A percentile compares a stretch with the other conserved stretches of the same genome.
Evolutionary conservation across 202 grass and related monocot genomes (phyloP).

Genomic region (Digitaria exilis): DNA sequence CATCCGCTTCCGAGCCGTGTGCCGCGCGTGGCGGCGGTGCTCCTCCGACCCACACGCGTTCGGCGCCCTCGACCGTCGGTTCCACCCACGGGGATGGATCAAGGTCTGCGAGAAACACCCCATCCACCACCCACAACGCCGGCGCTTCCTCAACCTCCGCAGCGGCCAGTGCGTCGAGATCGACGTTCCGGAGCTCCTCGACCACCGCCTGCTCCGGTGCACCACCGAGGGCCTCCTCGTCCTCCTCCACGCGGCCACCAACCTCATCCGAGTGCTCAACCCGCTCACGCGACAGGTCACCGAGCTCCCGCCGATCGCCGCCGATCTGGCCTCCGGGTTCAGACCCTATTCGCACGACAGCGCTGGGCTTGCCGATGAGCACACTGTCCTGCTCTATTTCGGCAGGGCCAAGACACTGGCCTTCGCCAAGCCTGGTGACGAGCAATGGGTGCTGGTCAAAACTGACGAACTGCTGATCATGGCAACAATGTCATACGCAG

Average conservation of each 20-base stretch:
- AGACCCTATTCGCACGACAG: no score
- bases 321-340: no score
- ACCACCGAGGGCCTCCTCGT: not conserved
- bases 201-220: not conserved
- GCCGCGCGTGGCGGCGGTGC: no score
- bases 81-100: no score
- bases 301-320: not conserved
- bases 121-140: no score
- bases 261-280: not conserved
- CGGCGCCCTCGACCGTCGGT: no score
- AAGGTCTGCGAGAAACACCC: no score
- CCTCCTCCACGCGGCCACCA: not conserved
- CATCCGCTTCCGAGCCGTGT: no score
- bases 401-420: not conserved
- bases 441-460: not conserved
- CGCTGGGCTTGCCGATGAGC: not conserved
- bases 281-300: not conserved
- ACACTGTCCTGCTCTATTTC: not conserved
- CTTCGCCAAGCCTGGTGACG: not conserved
- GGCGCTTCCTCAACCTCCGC: not conserved
- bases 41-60: no score
- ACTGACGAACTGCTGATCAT: accelerated
- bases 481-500: not conserved
- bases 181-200: no score
- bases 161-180: not conserved